These are phyloP conservation scores for Exophiala phaeomuriformis DNA, from an alignment of 2,329 filamentous ascomycete species.

Conservation along the genomic window DNA sequence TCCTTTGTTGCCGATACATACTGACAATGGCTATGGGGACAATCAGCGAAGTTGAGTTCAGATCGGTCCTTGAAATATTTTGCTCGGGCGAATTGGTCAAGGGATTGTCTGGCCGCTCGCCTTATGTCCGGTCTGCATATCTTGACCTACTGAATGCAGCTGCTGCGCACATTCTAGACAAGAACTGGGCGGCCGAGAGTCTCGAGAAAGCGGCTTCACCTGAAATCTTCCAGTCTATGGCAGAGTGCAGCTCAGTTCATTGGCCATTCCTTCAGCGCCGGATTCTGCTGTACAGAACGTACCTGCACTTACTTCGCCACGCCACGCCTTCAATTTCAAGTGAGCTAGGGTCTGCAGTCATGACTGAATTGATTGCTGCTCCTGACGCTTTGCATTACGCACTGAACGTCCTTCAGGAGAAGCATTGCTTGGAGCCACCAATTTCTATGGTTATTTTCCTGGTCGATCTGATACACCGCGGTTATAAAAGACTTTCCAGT, in stretches of 20 bases:
- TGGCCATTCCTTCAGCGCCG: constrained; percentile 8
- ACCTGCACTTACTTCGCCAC: constrained; percentile 4
- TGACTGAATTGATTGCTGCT: constrained; percentile 1
- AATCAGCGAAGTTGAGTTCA: constrained; percentile 5
- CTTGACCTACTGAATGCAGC: constrained; percentile 22
- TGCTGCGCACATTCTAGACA: constrained; percentile 7
- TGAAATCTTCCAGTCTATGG: neutral
- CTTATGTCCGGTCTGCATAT: constrained; percentile 16
- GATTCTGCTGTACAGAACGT: constrained; percentile 6
- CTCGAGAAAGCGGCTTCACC: neutral
- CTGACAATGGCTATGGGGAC: constrained; percentile 1
- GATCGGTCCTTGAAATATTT: constrained; percentile 3
- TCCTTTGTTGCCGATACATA: constrained; percentile 27
- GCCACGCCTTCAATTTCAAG: neutral
- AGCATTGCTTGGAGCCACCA: neutral
- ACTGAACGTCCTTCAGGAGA: constrained; percentile 4
- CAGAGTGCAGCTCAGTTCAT: constrained; percentile 1
- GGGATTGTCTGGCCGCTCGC: constrained; percentile 3
- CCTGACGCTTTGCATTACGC: constrained; percentile 5
- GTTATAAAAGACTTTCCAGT: neutral
- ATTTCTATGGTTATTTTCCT: constrained; percentile 4
- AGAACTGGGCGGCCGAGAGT: neutral
- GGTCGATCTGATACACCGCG: constrained; percentile 3
- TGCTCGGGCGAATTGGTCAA: neutral
- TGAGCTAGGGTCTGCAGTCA: neutral